Evolutionary conservation across 2,329 filamentous ascomycete species (phyloP), one percentile per base, ranked within the genome.

Genomic region (Colletotrichum sojae): DNA sequence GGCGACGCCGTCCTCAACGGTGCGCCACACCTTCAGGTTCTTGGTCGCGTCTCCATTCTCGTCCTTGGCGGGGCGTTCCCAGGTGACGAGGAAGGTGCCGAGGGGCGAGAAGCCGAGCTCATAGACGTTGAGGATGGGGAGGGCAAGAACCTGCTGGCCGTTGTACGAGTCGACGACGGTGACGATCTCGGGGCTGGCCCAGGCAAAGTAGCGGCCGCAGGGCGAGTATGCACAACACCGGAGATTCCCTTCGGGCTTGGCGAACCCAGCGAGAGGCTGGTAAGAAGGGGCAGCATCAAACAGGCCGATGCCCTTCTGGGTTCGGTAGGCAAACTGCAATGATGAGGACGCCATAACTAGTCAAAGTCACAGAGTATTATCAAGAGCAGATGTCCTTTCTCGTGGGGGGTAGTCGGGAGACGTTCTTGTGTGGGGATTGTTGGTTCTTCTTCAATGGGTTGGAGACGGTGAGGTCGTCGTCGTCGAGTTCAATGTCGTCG

Each of bases 1-100:
- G 53, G 88, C 88, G 54, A 89, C 83, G 13, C 86, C 80, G 9
- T 92, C 90, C 77, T 95, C 92, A 63, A 94, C 83, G 43, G 93
- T 94, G 78, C 91, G 90, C 96, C 96, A 99, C 75, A 99, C 91
- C 87, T 98, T 98, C 73, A 99, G 85, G 80, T 99, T 99, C 89
- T 97, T 98, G 75, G 90, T 91, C 53, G 96, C 94, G 81, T 98
- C 94, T 66, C 96, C 96, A 70, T 93, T 91, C 77, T 95, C 95
- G 77, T 98, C 95, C 85, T 98, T 98, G 73, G 89, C 88, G 9
- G 94, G 92, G 43, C 96, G 91, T 85, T 99, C 95, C 94, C 95
- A 98, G 62, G 96, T 98, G 79, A 97, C 97, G 78, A 98, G 86
- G 82, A 93, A 99, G 67, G 93, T 96, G 71, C 96, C 96, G 64